Base-by-base conservation (phyloP, 129 eudicot species). In the Escallonia herrerae region DNA sequence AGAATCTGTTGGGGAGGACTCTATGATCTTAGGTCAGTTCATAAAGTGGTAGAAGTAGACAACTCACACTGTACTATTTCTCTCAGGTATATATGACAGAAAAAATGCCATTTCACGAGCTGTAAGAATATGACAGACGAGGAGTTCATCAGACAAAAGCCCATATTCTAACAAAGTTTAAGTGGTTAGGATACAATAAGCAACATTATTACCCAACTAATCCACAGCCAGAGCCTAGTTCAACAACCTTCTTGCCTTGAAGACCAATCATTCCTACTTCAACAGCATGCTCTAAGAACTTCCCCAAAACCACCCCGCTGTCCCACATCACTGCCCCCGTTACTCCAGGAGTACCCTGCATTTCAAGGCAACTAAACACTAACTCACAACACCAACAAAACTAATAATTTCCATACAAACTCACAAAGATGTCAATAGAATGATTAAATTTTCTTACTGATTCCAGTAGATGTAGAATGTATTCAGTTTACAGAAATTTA, bases 301-400 rank as follows among this genome's bases (percentile, higher is more conserved):
- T 91, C 63, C 85, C 97, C 15, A 91, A 71, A 38, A 91, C 79
- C 72, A 91, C 78, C 58, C 97, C 97, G 53, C 97, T 87, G 78
- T 91, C 97, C 97, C 97, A 91, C 95, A 91, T 87, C 60, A 91
- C 97, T 4, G 97, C 69, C 61, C 97, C 97, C 64, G 97, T 91
- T 47, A 91, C 97, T 67, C 97, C 97, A 53, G 97, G 96, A 67
- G 84, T 62, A 62, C 74, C 84, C 94, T 90, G 67, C 61, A 73
- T 33, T 46, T 43, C 67, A 14, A 40, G 43, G 60, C 10, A 55
- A 62, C 37, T 15, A 38, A 60, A 64, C 12, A 6, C 59, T 41
- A 37, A 33, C 56, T 41, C 12, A 38, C 11, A 43, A 49, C 48
- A 43, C 3, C 22, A 15, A 42, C 8, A 45, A 45, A 4, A 46